Base-by-base conservation (phyloP, 2,329 filamentous ascomycete genomes). In the Colletotrichum cuscutae region DNA sequence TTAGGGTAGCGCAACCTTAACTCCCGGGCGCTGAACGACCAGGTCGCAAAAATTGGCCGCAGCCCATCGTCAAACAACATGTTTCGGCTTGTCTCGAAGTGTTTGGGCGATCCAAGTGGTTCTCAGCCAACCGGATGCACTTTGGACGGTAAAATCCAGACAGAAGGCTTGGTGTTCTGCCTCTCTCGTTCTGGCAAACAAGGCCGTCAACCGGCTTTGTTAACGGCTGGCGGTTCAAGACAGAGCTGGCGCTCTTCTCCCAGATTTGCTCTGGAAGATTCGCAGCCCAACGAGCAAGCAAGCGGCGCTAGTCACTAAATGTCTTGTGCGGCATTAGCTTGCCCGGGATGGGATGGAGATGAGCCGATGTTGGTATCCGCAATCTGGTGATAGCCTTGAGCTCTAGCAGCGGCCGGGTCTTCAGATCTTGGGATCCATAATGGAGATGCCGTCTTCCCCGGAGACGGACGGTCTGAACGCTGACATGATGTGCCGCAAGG, bases 401-500 rank as follows among this genome's bases (percentile, higher is more conserved):
- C 37, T 65, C 26, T 66, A 56, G 42, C 26, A 37, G 32, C 9
- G 30, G 32, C 32, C 22, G 35, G 60, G 46, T 58, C 59, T 24
- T 13, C 9, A 37, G 19, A 52, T 56, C n/a, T 58, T 24, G 54
- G 54, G 15, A 59, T 61, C 60, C 46, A 56, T 61, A 56, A 13
- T 69, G n/a, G 5, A 54, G 32, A 57, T 72, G 60, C 70, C 60
- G 70, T 56, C 28, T 72, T 70, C 60, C 60, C 70, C 66, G 70
- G 59, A 8, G 30, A 13, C 37, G 15, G 59, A 49, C 32, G 24
- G 52, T 65, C 62, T 65, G 62, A 56, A 22, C 30, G 35, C 32
- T 69, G 66, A 15, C 15, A 57, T 60, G 60, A 70, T 65, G 66
- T 72, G 70, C 60, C 70, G 54, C 64, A 26, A 60, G 59, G 66